Conservation (phyloP, 2,329 filamentous ascomycete species). For the Colletotrichum somersetense region DNA sequence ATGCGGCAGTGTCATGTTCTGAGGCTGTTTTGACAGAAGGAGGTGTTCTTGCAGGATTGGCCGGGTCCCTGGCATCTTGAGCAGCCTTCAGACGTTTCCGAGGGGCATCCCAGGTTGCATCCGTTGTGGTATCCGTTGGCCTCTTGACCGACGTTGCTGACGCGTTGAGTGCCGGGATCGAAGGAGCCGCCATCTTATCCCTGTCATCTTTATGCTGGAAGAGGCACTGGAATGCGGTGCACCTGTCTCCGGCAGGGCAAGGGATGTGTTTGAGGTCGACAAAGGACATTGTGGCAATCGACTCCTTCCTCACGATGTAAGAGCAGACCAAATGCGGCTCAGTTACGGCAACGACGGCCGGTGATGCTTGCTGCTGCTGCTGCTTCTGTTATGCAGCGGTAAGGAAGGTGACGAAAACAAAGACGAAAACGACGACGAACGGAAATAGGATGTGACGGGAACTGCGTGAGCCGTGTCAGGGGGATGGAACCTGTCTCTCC, state of each 20-base stretch:
- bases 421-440: neutral
- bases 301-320: constrained; percentile 9
- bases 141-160: constrained; percentile 35
- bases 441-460: neutral
- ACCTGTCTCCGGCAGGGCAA: constrained; percentile 62
- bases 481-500: neutral
- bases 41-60: constrained; percentile 34
- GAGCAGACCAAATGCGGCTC: neutral
- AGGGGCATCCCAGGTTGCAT: constrained; percentile 48
- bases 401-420: constrained; percentile 2
- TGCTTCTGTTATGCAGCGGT: neutral
- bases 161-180: constrained; percentile 26
- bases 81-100: constrained; percentile 49
- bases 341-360: constrained; percentile 46
- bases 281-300: constrained; percentile 41
- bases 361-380: constrained; percentile 45
- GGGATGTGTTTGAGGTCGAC: constrained; percentile 61
- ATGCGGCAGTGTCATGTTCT: constrained; percentile 39
- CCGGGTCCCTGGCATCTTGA: constrained; percentile 38
- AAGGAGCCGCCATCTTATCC: constrained; percentile 39
- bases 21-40: constrained; percentile 40
- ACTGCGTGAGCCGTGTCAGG: constrained; percentile 2
- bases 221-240: constrained; percentile 64
- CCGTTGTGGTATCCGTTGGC: constrained; percentile 34
- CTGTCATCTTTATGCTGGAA: constrained; percentile 60